Evolutionary conservation across 2,329 filamentous ascomycete genomes (phyloP), one percentile per base, ranked within the genome.

Genomic region (Paraphoma sp.): DNA sequence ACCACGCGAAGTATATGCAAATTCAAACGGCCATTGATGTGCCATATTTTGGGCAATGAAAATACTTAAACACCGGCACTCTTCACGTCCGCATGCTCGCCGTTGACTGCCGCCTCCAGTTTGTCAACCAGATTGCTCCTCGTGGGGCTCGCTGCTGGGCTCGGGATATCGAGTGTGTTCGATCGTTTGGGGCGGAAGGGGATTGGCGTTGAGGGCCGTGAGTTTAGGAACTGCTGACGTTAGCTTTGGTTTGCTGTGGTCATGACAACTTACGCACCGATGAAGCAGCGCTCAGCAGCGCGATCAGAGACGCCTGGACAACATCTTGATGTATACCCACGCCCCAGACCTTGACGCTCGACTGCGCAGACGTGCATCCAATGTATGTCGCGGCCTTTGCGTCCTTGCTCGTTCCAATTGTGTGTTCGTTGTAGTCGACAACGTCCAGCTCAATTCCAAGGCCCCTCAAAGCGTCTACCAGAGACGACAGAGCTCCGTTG

Each of bases 311-410:
- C 68, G 91, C 93, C 77, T 96, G 91, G 17, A 96, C 92, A 58
- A 96, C 92, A 81, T 97, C 94, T 75, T 94, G 89, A 75, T 97
- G 92, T 67, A 97, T 91, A 33, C 92, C 93, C 6, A 97, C 90
- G 66, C 93, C 93, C 92, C 93, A 97, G 2, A 96, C 89, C 69
- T 86, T 89, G 69, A 91, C 83, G 51, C 84, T 85, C 60, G 83
- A 89, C 45, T 85, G 87, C 4, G 85, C 79, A 17, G 88, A 84
- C 29, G 85, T 93, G 78, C 93, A 97, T 77, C 97, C 91, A 62
- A 98, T 96, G 74, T 96, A 98, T 2, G 93, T 92, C 1, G 93
- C 94, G n/a, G 94, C 94, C 81, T 96, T 96, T 64, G 94, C 92
- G 59, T 92, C 87, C 54, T 87, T 86, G 59, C 91, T 92, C 49